phyloP scores from a whole-genome alignment of 1,284 basidiomycete species.

The Cutaneotrichosporon sp. region DNA sequence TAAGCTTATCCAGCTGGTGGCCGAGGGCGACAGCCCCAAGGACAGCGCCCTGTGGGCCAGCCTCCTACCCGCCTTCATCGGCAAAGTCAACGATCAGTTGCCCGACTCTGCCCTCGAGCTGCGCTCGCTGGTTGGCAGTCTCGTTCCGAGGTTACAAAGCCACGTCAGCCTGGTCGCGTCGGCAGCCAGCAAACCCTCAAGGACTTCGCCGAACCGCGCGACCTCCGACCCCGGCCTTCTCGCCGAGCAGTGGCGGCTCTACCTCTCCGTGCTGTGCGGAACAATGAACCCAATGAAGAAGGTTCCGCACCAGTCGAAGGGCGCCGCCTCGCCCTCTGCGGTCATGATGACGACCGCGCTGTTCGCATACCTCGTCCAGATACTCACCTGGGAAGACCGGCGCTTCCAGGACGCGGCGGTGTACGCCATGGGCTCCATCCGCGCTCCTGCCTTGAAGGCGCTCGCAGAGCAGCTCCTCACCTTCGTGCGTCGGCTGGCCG shows the following conservation, averaged over 20 bases:
- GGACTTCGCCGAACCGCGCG: conserved; percentile 14
- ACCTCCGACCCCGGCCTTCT: conserved; percentile 63
- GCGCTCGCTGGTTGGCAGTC: conserved; percentile 46
- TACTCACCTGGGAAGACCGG: conserved; percentile 81
- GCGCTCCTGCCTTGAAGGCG: conserved; percentile 72
- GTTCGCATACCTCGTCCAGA: conserved; percentile 82
- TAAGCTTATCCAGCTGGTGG: conserved; percentile 43
- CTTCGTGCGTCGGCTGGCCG: conserved; percentile 70
- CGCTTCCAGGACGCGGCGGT: conserved; percentile 84
- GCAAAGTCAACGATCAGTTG: conserved; percentile 46
- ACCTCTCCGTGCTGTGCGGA: conserved; percentile 78
- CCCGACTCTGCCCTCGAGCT: conserved; percentile 51
- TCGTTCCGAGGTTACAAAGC: conserved; percentile 53
- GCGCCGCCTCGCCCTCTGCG: conserved; percentile 55
- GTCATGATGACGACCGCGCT: conserved; percentile 65
- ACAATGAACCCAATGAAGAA: conserved; percentile 62
- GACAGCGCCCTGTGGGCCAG: conserved; percentile 54
- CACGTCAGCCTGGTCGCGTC: conserved; percentile 50
- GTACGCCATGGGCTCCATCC: conserved; percentile 82
- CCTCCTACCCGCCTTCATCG: conserved; percentile 52
- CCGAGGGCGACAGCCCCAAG: conserved; percentile 53
- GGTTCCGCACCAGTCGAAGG: conserved; percentile 57
- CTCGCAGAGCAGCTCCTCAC: conserved; percentile 80
- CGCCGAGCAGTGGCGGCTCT: conserved; percentile 84
- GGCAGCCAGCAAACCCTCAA: conserved; percentile 4